Evolutionary conservation across 352 stramenopile genomes (phyloP), one percentile per base, ranked within the genome.

Genomic region (Phytopythium boreale): DNA sequence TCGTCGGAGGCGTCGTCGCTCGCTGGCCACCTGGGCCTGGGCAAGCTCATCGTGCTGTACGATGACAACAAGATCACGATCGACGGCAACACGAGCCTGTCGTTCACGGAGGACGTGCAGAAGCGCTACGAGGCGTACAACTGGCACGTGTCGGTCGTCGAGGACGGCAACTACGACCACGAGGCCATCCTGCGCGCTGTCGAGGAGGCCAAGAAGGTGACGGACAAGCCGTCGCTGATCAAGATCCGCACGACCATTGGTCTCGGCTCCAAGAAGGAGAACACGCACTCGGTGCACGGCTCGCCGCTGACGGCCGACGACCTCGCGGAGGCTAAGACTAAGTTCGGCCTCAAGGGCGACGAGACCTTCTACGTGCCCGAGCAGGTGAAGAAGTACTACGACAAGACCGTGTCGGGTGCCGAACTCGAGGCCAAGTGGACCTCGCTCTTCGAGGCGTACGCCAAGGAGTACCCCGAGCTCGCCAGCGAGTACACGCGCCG

Each of bases 61-160:
- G 98, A 99, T 72, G 97, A 99, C 82, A 99, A 99, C 81, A 87
- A 98, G 68, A 99, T 99, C 81, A 99, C 97, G 29, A 99, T 99
- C 81, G 97, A 99, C 78, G 97, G 97, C 68, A 70, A 86, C 72
- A 99, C 97, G 20, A 80, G 92, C 58, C 69, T 99, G 44, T 97
- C 89, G 64, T 99, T 99, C 82, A 99, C 98, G 4, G 98, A 99
- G 72, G 96, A 99, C 77, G 97, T 99, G 56, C 64, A 82, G 68
- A 98, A 97, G 85, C 88, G 97, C 63, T 99, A 99, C 76, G 97
- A 99, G 75, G 85, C 98, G 27, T 99, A 99, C 82, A 92, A 91
- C 74, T 99, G 98, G 98, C 96, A 99, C 67, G 96, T 99, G 49
- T 81, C 97, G 63, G 80, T 80, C 53, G 93, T 99, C 20, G 89